Percentiles rank a stretch among this genome's conserved stretches.
Conservation (phyloP, 73 alveolate genomes). For the Symbiodinium natans region DNA sequence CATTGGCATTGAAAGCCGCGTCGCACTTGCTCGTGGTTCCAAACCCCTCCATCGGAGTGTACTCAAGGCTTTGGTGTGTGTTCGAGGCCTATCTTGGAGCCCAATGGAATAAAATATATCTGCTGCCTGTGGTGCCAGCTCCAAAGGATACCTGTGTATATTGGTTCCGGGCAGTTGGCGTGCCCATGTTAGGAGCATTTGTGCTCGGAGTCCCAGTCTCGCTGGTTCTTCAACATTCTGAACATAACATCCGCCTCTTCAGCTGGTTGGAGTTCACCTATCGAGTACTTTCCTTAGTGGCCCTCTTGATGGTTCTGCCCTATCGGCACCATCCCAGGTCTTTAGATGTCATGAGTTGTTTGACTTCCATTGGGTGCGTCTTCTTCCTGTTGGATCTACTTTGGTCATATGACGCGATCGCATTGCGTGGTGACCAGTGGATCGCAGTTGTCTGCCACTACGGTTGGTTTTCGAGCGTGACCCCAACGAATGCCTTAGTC, state of each 20-base stretch:
- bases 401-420: neutral
- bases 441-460: neutral
- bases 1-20: neutral
- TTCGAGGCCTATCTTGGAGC: constrained; percentile 20
- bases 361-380: neutral
- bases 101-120: neutral
- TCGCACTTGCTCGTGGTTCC: too few species aligned
- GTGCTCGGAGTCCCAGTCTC: neutral
- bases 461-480: neutral
- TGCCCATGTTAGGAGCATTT: neutral
- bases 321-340: neutral
- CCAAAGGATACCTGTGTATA: neutral
- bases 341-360: neutral
- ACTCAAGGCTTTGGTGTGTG: too few species aligned
- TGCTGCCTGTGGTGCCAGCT: constrained; percentile 3
- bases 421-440: neutral
- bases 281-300: neutral
- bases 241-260: neutral
- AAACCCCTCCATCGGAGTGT: too few species aligned
- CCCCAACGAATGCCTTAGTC: neutral
- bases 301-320: neutral
- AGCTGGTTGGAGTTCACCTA: neutral
- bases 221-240: neutral
- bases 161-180: neutral
- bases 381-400: neutral